phyloP scores from a whole-genome alignment of 805 yeast species.

The Ascoidea asiatica region DNA sequence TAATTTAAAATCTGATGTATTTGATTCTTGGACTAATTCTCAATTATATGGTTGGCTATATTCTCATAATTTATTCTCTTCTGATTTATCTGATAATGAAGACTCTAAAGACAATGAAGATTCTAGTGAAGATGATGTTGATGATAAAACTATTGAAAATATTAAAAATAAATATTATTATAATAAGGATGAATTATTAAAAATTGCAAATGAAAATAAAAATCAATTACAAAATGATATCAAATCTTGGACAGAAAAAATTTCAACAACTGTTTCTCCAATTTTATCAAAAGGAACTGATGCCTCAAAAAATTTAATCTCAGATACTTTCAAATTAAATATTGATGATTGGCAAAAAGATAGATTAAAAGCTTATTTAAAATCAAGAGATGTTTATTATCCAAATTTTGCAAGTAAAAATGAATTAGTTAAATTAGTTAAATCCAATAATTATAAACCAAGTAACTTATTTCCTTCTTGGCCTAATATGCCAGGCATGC shows the following conservation, averaged over 20 bases:
- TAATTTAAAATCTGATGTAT: conserved; percentile 26
- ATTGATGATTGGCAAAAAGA: conserved; percentile 34
- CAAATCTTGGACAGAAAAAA: conserved; percentile 22
- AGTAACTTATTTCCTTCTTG: background rate
- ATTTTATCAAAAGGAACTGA: conserved; percentile 13
- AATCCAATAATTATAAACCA: conserved; percentile 23
- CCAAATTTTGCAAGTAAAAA: conserved; percentile 25
- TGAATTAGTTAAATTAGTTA: conserved; percentile 26
- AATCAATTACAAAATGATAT: conserved; percentile 25
- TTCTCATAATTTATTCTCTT: too few species aligned
- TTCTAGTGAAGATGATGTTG: conserved; percentile 28
- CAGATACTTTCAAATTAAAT: conserved; percentile 31
- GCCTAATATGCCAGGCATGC: too few species aligned
- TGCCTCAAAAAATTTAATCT: conserved; percentile 22
- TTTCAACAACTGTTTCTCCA: too few species aligned
- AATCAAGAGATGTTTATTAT: conserved; percentile 25
- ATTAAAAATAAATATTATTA: conserved; percentile 20
- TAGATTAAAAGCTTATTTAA: conserved; percentile 26
- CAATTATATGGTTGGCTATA: conserved; percentile 46
- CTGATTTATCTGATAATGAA: too few species aligned
- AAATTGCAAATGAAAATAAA: conserved; percentile 21
- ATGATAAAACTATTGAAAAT: conserved; percentile 19
- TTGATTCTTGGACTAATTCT: conserved; percentile 37
- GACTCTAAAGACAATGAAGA: too few species aligned
- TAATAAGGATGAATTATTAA: conserved; percentile 22